Evolutionary conservation across 768 basidiomycete genomes (phyloP), one percentile per base, ranked within the genome.

Genomic region (Tulasnella sp.): DNA sequence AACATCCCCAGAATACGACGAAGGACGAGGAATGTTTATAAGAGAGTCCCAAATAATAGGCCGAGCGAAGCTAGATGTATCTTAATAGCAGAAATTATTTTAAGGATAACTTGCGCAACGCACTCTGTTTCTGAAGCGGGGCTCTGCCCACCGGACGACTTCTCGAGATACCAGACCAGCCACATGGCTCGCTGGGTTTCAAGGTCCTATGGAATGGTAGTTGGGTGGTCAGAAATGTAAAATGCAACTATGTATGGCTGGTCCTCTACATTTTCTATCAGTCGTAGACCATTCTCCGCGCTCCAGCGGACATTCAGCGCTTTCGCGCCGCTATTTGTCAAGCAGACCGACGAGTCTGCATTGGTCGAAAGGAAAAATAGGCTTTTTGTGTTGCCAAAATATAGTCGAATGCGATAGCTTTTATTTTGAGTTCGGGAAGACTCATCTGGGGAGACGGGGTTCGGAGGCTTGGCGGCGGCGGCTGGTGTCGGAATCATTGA

Each of bases 61-160:
- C 2, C 3, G 44, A 13, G 44, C 44, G 16, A 44, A 44, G 44
- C 44, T 44, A 44, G 44, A 44, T 1, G 20, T 73, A 90, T 70
- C 1, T 18, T 3, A 18, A 2, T 2, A 35, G 35, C 35, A 11
- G 9, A 44, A 9, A 13, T 4, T 13, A 2, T 44, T 9, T 44
- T 9, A 44, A 44, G 44, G 16, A 11, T 2, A 18, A 44, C 6
- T 44, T 44, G 42, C 42, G 42, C 42, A 11, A 10, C 44, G 1
- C 16, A 44, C 44, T 44, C 44, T 11, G 2, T 13, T 44, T 1
- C 10, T 18, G 44, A 44, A 44, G 3, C 9, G 9, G 44, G 44
- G 10, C 16, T 44, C 1, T 44, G 2, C 9, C 9, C 16, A 18
- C 10, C 44, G 10, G 10, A 13, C 2, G 10, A 13, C 2, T 11